Conservation (phyloP, 2,329 filamentous ascomycete genomes). For the Alternaria infectoria region DNA sequence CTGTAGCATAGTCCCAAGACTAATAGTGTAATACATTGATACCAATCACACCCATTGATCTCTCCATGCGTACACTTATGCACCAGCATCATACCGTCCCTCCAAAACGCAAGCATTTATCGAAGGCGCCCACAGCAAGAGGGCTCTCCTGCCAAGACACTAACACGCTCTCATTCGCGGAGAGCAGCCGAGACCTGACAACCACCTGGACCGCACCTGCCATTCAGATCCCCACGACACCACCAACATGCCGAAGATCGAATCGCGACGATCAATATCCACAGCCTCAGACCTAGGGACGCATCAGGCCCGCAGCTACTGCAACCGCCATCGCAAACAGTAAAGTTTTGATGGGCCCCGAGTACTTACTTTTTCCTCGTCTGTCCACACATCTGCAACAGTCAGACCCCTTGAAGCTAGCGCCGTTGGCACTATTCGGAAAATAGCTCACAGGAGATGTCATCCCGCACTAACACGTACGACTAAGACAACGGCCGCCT, state of each 20-base stretch:
- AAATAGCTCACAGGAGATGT: neutral
- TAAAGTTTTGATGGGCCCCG: neutral
- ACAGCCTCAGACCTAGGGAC: neutral
- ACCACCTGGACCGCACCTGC: neutral
- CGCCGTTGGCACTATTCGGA: neutral
- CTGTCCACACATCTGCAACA: neutral
- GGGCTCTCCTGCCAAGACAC: neutral
- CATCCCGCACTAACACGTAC: neutral
- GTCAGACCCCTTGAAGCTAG: neutral
- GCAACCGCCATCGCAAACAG: neutral
- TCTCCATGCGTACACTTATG: neutral
- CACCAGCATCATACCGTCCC: neutral
- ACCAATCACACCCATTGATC: neutral
- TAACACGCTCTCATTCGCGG: neutral
- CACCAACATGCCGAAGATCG: neutral
- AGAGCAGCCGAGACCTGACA: neutral
- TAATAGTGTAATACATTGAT: neutral
- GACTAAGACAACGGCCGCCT: neutral
- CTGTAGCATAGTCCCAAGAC: neutral
- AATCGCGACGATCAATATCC: neutral
- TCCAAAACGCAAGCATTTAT: neutral
- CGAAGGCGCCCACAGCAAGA: neutral
- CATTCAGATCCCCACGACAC: neutral
- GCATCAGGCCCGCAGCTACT: neutral
- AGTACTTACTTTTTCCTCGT: neutral